Evolutionary conservation across 2,329 filamentous ascomycete genomes (phyloP), one percentile per base, ranked within the genome.

Genomic region (Trichophaea hybrida): DNA sequence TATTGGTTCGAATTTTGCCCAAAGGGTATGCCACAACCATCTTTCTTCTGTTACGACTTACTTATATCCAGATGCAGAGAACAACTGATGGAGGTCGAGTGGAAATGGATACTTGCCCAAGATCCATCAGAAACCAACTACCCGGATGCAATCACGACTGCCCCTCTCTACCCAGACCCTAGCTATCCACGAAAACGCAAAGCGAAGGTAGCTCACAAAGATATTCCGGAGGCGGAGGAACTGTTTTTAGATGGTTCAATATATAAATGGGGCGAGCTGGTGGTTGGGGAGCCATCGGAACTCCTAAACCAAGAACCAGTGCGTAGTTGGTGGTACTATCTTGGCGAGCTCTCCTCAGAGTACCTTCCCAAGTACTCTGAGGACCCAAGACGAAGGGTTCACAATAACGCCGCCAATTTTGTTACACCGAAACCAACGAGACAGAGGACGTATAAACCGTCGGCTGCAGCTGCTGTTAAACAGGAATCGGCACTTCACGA

Each of bases 361-460:
- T 86, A 88, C 57, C 89, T 84, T 71, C 84, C 89, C 32, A 88
- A 94, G 71, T 98, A 93, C 73, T 94, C 90, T 4, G 86, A 93
- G 68, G 83, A 94, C 72, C 80, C 79, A 48, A 64, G 69, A 6
- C 76, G 72, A 10, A 35, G 63, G 15, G 50, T 66, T 35, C 61
- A 61, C 35, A 59, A 65, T 17, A 55, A 61, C 10, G 59, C 57
- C 7, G 63, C 64, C n/a, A 62, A 55, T 51, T 17, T 66, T 12
- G 56, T 64, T 17, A 51, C 63, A 53, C 59, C 61, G 2, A 65
- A 64, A 17, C 59, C 61, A 12, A 6, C n/a, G 15, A 15, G 7
- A 24, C 13, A 24, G 7, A 49, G 24, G 44, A 24, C 15, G 44
- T 49, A 10, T 15, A 43, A 43, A 15, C 10, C 38, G 38, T 15